phyloP scores from a whole-genome alignment of 2,329 filamentous ascomycete genomes.

The Stemphylium lycopersici region DNA sequence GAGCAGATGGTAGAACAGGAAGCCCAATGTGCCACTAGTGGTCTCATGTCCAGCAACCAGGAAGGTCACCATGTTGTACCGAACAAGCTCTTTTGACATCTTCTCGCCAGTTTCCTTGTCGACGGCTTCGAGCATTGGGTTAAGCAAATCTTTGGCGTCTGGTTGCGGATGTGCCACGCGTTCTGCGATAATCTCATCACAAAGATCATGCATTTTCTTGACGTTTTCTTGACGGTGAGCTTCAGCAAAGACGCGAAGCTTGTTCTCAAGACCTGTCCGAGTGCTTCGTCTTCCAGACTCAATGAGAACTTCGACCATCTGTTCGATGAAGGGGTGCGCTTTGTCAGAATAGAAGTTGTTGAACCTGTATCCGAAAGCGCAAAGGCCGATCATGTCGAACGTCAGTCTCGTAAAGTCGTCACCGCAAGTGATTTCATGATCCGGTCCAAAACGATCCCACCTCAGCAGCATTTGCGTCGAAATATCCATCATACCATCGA shows the following conservation, averaged over 20 bases:
- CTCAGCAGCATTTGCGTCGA: conserved; percentile 10
- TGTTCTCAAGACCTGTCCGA: conserved; percentile 9
- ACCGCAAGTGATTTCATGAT: conserved; percentile 9
- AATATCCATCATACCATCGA: conserved; percentile 13
- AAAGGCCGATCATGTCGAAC: conserved; percentile 12
- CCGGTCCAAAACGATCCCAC: conserved; percentile 12
- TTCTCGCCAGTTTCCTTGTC: conserved; percentile 13
- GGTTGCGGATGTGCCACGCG: conserved; percentile 11
- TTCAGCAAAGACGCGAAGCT: conserved; percentile 12
- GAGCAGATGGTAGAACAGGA: conserved; percentile 11
- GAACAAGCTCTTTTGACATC: conserved; percentile 10
- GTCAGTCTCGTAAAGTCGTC: conserved; percentile 11
- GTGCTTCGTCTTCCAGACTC: conserved; percentile 8
- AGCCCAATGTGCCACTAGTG: conserved; percentile 10
- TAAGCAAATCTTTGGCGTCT: conserved; percentile 8
- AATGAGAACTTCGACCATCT: conserved; percentile 12
- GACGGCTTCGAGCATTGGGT: conserved; percentile 11
- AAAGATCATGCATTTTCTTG: conserved; percentile 13
- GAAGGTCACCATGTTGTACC: conserved; percentile 15
- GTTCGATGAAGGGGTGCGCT: conserved; percentile 8
- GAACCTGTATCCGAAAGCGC: conserved; percentile 14
- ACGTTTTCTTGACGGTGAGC: conserved; percentile 11
- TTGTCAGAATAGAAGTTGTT: conserved; percentile 12
- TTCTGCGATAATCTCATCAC: conserved; percentile 9
- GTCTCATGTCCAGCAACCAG: conserved; percentile 13